A percentile compares a stretch with the other conserved stretches of the same genome.
Evolutionary conservation across 495 filamentous ascomycete species (phyloP).

Genomic region (Cudoniella acicularis): DNA sequence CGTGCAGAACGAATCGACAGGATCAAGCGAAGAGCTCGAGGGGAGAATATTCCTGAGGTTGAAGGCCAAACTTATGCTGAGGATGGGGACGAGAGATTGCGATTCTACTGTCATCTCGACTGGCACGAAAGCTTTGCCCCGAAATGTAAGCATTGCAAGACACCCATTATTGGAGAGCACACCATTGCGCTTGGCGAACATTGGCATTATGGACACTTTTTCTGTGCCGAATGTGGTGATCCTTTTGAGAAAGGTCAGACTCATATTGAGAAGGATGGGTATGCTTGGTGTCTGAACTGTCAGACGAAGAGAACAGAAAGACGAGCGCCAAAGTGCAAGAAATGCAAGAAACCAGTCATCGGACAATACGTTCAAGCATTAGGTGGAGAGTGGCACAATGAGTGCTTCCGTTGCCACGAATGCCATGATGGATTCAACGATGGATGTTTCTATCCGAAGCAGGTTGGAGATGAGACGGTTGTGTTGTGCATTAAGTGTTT

Average conservation of each 20-base stretch:
- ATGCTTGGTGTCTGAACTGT: slow-evolving; percentile 94
- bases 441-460: slow-evolving; percentile 50
- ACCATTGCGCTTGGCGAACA: slow-evolving; percentile 88
- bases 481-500: slow-evolving; percentile 49
- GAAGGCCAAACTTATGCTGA: slow-evolving; percentile 58
- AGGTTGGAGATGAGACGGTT: slow-evolving; percentile 36
- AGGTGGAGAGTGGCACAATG: slow-evolving; percentile 89
- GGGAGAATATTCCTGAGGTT: slow-evolving; percentile 54
- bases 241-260: slow-evolving; percentile 79
- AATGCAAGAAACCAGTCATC: slow-evolving; percentile 78
- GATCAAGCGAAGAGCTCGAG: slow-evolving; percentile 55
- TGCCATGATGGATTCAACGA: slow-evolving; percentile 51
- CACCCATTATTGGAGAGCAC: slow-evolving; percentile 96
- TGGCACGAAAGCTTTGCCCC: slow-evolving; percentile 95
- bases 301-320: slow-evolving; percentile 81
- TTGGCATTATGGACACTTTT: slow-evolving; percentile 98
- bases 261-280: slow-evolving; percentile 98
- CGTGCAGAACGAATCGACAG: slow-evolving; percentile 67
- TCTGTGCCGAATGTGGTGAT: slow-evolving; percentile 98
- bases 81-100: slow-evolving; percentile 62
- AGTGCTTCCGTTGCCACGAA: slow-evolving; percentile 77
- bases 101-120: slow-evolving; percentile 97
- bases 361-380: slow-evolving; percentile 84
- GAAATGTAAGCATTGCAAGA: slow-evolving; percentile 93
- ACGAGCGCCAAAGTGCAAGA: slow-evolving; percentile 73